Evolutionary conservation across 148 eudicot genomes (phyloP), one percentile per base, ranked within the genome.

Genomic region (Vaccinium vitisidaea): DNA sequence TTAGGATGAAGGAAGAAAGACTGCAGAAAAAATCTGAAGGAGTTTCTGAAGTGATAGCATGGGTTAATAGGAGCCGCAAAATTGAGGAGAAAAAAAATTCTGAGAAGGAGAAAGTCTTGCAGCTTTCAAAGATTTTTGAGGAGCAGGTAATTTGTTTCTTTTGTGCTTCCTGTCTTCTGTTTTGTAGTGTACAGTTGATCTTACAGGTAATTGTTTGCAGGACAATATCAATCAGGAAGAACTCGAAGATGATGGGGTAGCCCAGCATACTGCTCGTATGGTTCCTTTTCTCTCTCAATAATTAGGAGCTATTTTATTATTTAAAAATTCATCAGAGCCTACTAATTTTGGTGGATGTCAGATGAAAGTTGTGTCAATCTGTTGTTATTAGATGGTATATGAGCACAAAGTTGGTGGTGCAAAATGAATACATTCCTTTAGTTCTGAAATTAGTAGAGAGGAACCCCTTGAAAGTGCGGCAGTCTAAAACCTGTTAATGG

Each of bases 31-130:
- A 89, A 27, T 83, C 96, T 74, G 99, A 94, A 83, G 94, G 94
- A 54, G 86, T 84, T 84, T 90, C 92, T 70, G 98, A 95, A 86
- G 87, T 97, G 81, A 84, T 93, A 55, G 70, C 96, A 25, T 97
- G 99, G 99, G 98, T 97, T 74, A 88, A 70, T 87, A 97, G 75
- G 88, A 94, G 95, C 84, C 95, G 98, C 36, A 95, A 93, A 86
- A 75, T 97, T 75, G 96, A 92, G 88, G 99, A 92, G 85, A 96
- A 89, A 85, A 91, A 79, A 86, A 92, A 65, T 59, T 84, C 85
- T 32, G 99, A 92, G 59, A 94, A 90, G 90, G 92, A 89, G 91
- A 97, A 93, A 83, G 98, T 95, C n/a, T 81, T 92, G 90, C 93
- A 87, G 86, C 90, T 89, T 46, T 95, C 98, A 21, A 97, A 88